Evolutionary conservation across 1,284 basidiomycete species (phyloP), one percentile per base, ranked within the genome.

Genomic region (Ustilago vetiveriae): DNA sequence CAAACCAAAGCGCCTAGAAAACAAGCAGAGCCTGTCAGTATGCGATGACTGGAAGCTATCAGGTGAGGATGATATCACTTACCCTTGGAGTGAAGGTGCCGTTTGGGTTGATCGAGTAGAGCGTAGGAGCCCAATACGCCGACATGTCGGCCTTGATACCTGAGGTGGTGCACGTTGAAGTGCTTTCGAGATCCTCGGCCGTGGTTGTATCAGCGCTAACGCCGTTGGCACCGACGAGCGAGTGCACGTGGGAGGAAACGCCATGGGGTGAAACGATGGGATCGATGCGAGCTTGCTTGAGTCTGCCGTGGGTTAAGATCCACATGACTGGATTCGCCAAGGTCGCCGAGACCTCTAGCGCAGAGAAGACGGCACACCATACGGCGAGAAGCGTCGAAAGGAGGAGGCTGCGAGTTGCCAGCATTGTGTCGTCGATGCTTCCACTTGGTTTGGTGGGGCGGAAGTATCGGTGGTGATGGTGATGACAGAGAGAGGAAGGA

Each of bases 261-360:
- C 60, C 51, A 19, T 82, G 83, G 4, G 85, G 84, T 16, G 75
- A 80, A 35, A 85, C 80, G 58, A 86, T 84, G 21, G 85, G 84
- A 58, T 86, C 85, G 29, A 84, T 73, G 33, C 86, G 83, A 49
- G 85, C 84, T 13, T 80, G 60, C 22, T 75, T 74, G 42, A 84
- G 54, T 0, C 75, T 58, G 8, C 76, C 55, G 11, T 74, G 72
- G 19, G 21, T 37, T 16, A 74, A 32, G 26, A 74, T 73, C 59
- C 60, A 75, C 53, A 70, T 60, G 57, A 57, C 50, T 26, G 64
- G 64, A 13, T 67, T 35, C 7, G 37, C 36, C 3, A 38, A 5
- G 1, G 64, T 56, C 4, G 64, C 64, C 8, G 19, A 29, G 1
- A 50, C 64, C 32, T 57, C 32, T 21, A 19, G 11, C 14, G 50